Base-by-base conservation (phyloP, 768 basidiomycete genomes). In the Rhodocollybia butyracea region DNA sequence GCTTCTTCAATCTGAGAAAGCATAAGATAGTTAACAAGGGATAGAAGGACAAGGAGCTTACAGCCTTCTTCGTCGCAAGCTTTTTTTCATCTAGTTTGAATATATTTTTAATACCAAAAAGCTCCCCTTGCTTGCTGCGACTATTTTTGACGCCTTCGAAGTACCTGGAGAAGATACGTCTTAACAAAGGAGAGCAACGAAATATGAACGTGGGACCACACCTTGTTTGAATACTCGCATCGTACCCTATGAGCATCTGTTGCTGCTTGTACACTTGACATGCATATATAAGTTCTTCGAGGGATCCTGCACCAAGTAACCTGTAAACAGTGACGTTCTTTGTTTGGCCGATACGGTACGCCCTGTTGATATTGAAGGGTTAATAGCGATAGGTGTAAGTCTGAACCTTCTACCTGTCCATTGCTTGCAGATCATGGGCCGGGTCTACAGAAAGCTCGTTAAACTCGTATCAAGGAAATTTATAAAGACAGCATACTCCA, bases 241-340 rank as follows among this genome's bases (percentile, higher is more conserved):
- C 81, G 66, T 94, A 94, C 0, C 84, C 92, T 43, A 93, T 91
- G n/a, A 84, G 83, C 89, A 93, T 93, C 64, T 92, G 89, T 65
- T 95, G 94, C 60, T 94, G 91, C 66, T 95, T 95, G 71, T 94
- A 94, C 21, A 96, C 81, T 64, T 95, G 93, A 12, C 92, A 83
- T 0, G 89, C 89, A 62, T 94, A 94, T 19, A 94, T 91, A 40
- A 92, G 70, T 65, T 95, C 92, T 63, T 94, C 92, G 12, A 94
- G 77, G 6, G 91, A 90, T 2, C 94, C 93, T 3, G 91, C 91
- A 1, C 89, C 91, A 15, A 96, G 75, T 6, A 96, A 76, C 32
- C 94, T 82, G 63, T 85, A 92, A 1, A 95, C 92, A 1, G 81
- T 76, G 21, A 96, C 94, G 62, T 94, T 87, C 19, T 92, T 86